phyloP scores from a whole-genome alignment of 1,284 basidiomycete genomes.

The Phylloboletellus chloephorus region DNA sequence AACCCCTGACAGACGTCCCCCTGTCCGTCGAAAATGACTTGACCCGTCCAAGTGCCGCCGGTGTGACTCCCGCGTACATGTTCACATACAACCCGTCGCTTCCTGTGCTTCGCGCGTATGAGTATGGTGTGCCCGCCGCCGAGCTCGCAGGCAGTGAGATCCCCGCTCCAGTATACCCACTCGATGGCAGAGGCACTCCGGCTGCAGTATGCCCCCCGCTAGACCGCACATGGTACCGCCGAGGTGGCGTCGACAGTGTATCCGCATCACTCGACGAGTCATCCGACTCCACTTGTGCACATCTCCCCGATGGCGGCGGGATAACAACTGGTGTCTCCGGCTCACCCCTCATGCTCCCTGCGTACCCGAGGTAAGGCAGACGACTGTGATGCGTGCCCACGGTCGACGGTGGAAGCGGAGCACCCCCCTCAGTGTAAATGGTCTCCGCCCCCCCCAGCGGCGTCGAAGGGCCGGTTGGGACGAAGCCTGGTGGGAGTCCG shows the following conservation, averaged over 20 bases:
- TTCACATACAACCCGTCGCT: slow-evolving; percentile 7
- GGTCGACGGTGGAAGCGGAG: slow-evolving; percentile 27
- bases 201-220: slow-evolving; percentile 11
- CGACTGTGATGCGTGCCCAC: slow-evolving; percentile 22
- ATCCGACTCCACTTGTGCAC: slow-evolving; percentile 15
- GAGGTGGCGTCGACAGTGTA: slow-evolving; percentile 25
- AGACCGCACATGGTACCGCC: slow-evolving; percentile 22
- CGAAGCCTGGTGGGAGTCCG: slow-evolving; percentile 27
- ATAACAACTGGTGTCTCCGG: slow-evolving; percentile 22
- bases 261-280: slow-evolving; percentile 29
- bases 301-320: slow-evolving; percentile 24
- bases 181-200: slow-evolving; percentile 14
- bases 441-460: slow-evolving; percentile 11
- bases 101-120: slow-evolving; percentile 11
- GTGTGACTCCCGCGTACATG: slow-evolving; percentile 18
- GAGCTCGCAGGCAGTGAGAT: slow-evolving; percentile 6
- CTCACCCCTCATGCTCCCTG: slow-evolving; percentile 5
- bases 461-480: slow-evolving; percentile 22
- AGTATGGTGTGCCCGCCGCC: slow-evolving; percentile 19
- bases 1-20: slow-evolving; percentile 1
- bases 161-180: slow-evolving; percentile 8
- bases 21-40: slow-evolving; percentile 18
- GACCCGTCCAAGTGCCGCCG: slow-evolving; percentile 13
- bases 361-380: slow-evolving; percentile 13
- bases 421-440: slow-evolving; percentile 21